These are phyloP conservation scores for Cladobotryum mycophilum DNA, from an alignment of 2,329 filamentous ascomycete species.

Conservation along the genomic window DNA sequence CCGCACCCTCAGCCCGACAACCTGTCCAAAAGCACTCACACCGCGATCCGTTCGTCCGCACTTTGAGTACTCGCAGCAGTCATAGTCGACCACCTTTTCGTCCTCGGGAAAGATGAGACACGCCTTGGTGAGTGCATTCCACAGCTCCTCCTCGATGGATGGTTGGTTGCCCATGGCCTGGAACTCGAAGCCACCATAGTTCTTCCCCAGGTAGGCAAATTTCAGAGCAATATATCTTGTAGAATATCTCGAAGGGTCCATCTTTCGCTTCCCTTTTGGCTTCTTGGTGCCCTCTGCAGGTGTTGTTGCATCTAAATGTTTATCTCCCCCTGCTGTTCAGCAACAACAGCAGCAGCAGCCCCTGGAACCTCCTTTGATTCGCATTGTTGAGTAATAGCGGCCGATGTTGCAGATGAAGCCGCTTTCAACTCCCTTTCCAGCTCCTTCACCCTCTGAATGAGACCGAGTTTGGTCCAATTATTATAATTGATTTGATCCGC, in stretches of 20 bases:
- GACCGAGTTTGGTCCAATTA: constrained; percentile 60
- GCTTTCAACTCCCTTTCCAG: constrained; percentile 60
- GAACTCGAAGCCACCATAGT: constrained; percentile 91
- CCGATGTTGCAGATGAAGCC: neutral
- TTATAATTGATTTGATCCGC: constrained; percentile 45
- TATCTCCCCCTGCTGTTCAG: neutral
- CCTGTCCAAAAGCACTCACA: constrained; percentile 95
- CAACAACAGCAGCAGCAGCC: neutral
- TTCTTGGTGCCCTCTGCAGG: constrained; percentile 19
- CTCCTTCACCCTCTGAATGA: constrained; percentile 60
- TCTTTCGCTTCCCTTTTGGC: constrained; percentile 44
- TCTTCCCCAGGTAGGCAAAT: constrained; percentile 84
- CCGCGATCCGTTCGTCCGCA: constrained; percentile 89
- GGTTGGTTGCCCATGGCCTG: constrained; percentile 65
- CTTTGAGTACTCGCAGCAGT: constrained; percentile 85
- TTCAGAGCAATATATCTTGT: constrained; percentile 86
- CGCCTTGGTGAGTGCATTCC: constrained; percentile 80
- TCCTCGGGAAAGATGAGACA: constrained; percentile 70
- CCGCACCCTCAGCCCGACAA: constrained; percentile 75
- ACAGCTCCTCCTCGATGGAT: constrained; percentile 88
- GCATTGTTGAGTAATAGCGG: neutral
- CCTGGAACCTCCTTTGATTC: neutral
- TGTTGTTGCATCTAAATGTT: neutral
- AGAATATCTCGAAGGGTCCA: constrained; percentile 75
- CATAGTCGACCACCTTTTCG: constrained; percentile 64